Percentiles rank a stretch among this genome's conserved stretches.
These are phyloP conservation scores for Mortierella sp. DNA, from an alignment of 371 early-diverging fungal species.

Conservation along the genomic window DNA sequence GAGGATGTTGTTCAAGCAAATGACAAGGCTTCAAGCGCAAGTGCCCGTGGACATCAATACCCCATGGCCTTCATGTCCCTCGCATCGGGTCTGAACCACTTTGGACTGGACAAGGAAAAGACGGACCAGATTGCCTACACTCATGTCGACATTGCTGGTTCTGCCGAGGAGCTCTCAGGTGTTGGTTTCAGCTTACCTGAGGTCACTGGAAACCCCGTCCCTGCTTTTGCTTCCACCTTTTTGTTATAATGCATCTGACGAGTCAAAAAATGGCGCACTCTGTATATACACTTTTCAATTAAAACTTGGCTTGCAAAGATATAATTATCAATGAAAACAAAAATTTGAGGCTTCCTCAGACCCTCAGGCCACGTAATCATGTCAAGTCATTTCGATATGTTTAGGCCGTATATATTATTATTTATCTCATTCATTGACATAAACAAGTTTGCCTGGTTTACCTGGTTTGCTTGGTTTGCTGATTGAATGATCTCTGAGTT, in stretches of 20 bases:
- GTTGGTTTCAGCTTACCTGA: conserved; percentile 78
- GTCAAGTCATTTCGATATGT: too few relatives aligned
- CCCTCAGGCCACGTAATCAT: too few relatives aligned
- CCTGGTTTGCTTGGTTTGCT: too few relatives aligned
- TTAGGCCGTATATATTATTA: too few relatives aligned
- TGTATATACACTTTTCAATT: not conserved
- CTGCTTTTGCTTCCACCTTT: conserved; percentile 83
- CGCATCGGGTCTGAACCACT: conserved; percentile 82
- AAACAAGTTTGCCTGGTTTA: too few relatives aligned
- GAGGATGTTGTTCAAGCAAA: conserved; percentile 91
- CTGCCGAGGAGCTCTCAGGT: conserved; percentile 73
- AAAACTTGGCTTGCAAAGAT: not conserved
- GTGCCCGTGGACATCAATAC: conserved; percentile 89
- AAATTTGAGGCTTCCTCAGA: too few relatives aligned
- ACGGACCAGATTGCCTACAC: conserved; percentile 80
- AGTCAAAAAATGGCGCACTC: not conserved
- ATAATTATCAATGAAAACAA: too few relatives aligned
- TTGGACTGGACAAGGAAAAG: conserved; percentile 73
- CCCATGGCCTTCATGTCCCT: conserved; percentile 89
- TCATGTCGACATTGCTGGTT: conserved; percentile 90
- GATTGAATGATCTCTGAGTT: not conserved
- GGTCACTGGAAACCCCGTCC: conserved; percentile 84
- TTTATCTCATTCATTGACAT: too few relatives aligned
- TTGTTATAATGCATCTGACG: conserved; percentile 58
- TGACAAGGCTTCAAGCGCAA: conserved; percentile 76